Conservation (phyloP, 1,284 basidiomycete species). For the Ustilago lituana region DNA sequence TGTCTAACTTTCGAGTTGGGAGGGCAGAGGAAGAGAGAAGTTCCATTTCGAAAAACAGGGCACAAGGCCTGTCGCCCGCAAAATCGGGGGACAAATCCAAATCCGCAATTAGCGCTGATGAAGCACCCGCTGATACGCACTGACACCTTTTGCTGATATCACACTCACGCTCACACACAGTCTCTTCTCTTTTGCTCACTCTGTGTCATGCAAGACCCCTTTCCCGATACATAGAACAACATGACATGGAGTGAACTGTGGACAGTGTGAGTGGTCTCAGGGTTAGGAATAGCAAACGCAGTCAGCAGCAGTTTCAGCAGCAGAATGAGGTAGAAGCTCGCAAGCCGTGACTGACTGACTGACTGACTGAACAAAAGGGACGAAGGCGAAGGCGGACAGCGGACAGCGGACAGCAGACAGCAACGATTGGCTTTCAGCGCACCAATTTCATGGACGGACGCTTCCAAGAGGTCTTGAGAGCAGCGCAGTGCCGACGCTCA, state of each 20-base stretch:
- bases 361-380: no score
- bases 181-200: no score
- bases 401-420: constrained; percentile 1
- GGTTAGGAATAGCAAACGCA: background rate
- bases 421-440: constrained; percentile 25
- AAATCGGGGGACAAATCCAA: constrained; percentile 14
- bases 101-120: background rate
- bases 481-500: no score
- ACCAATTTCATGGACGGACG: no score
- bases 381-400: no score
- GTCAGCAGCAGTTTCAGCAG: constrained; percentile 1
- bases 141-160: background rate
- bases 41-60: constrained; percentile 1
- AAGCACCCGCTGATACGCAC: constrained; percentile 4
- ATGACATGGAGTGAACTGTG: no score
- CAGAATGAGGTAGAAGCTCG: background rate
- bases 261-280: no score
- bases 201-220: no score
- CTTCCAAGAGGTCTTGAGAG: no score
- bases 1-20: no score
- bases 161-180: constrained; percentile 8
- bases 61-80: constrained; percentile 6
- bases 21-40: constrained; percentile 2
- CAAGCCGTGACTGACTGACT: constrained; percentile 4
- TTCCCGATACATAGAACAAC: no score